These are phyloP conservation scores for Adenanthera pavonina DNA, from an alignment of 306 rosid genomes.

Conservation along the genomic window DNA sequence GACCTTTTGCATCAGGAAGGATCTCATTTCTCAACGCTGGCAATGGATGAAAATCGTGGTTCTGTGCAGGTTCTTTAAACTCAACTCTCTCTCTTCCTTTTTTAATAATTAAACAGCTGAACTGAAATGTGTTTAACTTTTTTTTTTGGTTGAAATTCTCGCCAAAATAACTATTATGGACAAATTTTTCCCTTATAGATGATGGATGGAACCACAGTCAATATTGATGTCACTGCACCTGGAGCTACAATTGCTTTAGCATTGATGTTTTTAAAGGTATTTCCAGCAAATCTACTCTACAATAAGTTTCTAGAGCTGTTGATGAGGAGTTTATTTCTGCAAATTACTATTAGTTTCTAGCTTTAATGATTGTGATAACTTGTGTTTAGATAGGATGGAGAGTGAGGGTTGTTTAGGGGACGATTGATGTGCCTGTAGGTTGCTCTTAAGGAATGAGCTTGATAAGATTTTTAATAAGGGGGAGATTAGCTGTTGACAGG, in stretches of 20 bases:
- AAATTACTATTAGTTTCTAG: slow-evolving; percentile 30
- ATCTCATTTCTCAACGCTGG: slow-evolving; percentile 54
- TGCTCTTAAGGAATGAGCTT: no score
- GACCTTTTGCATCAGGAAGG: slow-evolving; percentile 65
- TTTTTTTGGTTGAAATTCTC: slow-evolving; percentile 13
- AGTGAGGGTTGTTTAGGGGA: no score
- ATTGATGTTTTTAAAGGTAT: slow-evolving; percentile 91
- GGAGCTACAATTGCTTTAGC: slow-evolving; percentile 95
- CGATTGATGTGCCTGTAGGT: no score
- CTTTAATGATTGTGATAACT: slow-evolving; percentile 25
- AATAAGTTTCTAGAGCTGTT: slow-evolving; percentile 39
- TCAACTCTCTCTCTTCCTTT: slow-evolving; percentile 15
- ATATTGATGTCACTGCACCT: slow-evolving; percentile 94
- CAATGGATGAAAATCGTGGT: slow-evolving; percentile 74
- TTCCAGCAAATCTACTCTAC: slow-evolving; percentile 33
- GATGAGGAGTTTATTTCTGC: slow-evolving; percentile 31
- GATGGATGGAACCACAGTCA: slow-evolving; percentile 88
- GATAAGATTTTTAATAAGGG: no score
- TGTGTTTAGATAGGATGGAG: no score
- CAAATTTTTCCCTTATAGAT: slow-evolving; percentile 59
- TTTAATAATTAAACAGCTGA: not conserved
- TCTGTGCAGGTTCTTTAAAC: slow-evolving; percentile 70
- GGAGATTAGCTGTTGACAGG: no score
- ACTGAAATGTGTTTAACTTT: not conserved
- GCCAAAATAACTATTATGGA: slow-evolving; percentile 33